Conservation (phyloP, 192 early-diverging fungal genomes). For the Chytriomyces hyalinus region DNA sequence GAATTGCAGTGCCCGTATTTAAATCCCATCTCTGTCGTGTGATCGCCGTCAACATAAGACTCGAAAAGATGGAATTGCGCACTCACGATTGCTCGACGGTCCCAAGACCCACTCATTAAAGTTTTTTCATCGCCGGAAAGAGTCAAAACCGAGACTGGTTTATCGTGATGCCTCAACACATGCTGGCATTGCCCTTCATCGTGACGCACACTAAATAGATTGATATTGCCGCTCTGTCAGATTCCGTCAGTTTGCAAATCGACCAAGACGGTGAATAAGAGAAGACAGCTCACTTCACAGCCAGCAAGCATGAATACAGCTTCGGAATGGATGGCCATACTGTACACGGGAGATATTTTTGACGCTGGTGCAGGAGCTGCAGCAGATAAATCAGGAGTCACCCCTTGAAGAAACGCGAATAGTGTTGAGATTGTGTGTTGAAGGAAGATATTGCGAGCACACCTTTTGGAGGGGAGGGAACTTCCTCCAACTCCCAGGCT, state of each 20-base stretch:
- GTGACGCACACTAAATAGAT: constrained; percentile 85
- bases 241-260: not conserved
- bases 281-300: constrained; percentile 55
- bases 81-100: constrained; percentile 76
- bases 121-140: constrained; percentile 82
- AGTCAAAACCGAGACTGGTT: constrained; percentile 81
- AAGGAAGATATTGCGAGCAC: constrained; percentile 6
- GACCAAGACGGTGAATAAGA: not conserved
- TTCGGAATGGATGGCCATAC: constrained; percentile 91
- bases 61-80: constrained; percentile 26
- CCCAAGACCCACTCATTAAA: constrained; percentile 95
- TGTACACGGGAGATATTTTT: constrained; percentile 89
- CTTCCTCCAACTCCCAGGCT: constrained; percentile 87
- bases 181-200: constrained; percentile 92
- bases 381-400: not conserved
- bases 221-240: constrained; percentile 76
- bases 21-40: constrained; percentile 72
- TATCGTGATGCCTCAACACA: constrained; percentile 78
- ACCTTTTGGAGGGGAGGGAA: constrained; percentile 39
- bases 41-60: not conserved
- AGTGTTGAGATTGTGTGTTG: not conserved
- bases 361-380: constrained; percentile 16
- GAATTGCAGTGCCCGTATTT: constrained; percentile 73
- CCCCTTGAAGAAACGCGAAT: not conserved
- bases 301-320: constrained; percentile 85